phyloP scores from a whole-genome alignment of 2,329 filamentous ascomycete species.

The Helicocarpus griseus region DNA sequence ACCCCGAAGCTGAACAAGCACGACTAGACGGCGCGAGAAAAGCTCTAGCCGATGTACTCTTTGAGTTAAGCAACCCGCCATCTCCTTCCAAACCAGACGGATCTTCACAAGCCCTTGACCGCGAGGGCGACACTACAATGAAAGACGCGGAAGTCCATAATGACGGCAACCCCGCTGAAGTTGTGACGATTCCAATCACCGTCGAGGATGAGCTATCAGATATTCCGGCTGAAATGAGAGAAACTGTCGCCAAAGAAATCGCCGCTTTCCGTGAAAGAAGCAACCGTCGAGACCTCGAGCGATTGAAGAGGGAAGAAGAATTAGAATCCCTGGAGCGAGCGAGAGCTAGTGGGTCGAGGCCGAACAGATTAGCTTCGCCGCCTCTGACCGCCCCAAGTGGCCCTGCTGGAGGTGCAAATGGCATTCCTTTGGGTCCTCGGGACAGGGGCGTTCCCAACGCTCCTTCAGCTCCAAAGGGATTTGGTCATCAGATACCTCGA shows the following conservation, averaged over 20 bases:
- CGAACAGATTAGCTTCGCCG: constrained; percentile 63
- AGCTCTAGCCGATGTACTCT: constrained; percentile 58
- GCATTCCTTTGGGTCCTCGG: constrained; percentile 65
- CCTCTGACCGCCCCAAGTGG: constrained; percentile 53
- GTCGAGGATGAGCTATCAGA: constrained; percentile 90
- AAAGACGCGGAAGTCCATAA: constrained; percentile 47
- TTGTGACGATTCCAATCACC: constrained; percentile 79
- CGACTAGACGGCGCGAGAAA: constrained; percentile 60
- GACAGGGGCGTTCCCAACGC: constrained; percentile 61
- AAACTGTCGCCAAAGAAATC: constrained; percentile 89
- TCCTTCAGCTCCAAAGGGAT: constrained; percentile 60
- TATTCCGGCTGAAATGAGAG: constrained; percentile 91
- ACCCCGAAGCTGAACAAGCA: constrained; percentile 52
- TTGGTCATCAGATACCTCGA: constrained; percentile 53
- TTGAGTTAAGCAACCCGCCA: constrained; percentile 61
- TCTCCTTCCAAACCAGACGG: constrained; percentile 35
- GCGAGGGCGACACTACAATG: constrained; percentile 61
- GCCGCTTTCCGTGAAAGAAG: constrained; percentile 88
- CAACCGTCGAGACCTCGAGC: constrained; percentile 77
- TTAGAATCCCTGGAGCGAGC: constrained; percentile 77
- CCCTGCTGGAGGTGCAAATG: constrained; percentile 57
- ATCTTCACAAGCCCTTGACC: constrained; percentile 42
- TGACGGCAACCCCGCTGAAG: constrained; percentile 60
- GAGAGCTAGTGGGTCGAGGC: constrained; percentile 50
- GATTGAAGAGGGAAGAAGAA: constrained; percentile 80